Base-by-base conservation (phyloP, 1,284 basidiomycete genomes). In the Macrocystidia cucumis region DNA sequence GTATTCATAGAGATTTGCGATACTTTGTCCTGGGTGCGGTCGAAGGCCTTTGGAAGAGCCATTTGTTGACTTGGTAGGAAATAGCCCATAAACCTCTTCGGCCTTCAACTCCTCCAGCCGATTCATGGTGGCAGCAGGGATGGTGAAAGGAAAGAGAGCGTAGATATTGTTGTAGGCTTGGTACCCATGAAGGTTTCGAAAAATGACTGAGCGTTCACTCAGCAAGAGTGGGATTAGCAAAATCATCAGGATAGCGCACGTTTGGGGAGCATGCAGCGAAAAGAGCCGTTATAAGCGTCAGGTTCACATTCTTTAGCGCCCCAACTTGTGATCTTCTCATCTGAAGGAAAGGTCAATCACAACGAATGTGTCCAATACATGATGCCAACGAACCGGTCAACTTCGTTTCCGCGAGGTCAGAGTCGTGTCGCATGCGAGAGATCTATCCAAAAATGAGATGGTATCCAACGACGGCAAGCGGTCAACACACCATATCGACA, bases 91-190 rank as follows among this genome's bases (percentile, higher is more conserved):
- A n/a, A n/a, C n/a, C n/a, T n/a, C n/a, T n/a, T n/a, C n/a, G n/a
- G n/a, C n/a, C n/a, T n/a, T n/a, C n/a, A n/a, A n/a, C n/a, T n/a
- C n/a, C n/a, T n/a, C n/a, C n/a, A n/a, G n/a, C n/a, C n/a, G n/a
- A n/a, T n/a, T n/a, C n/a, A n/a, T n/a, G n/a, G n/a, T n/a, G n/a
- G n/a, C n/a, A 7, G 8, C 4, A 4, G 42, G 45, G n/a, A 35
- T 34, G 12, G 17, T 34, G 18, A 49, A 36, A 20, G 46, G 44
- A 31, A 47, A 49, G 12, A 43, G 39, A 18, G 34, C 39, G 34
- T 46, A 46, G 9, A 39, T 29, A 31, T 40, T 47, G 34, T 47
- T 38, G 26, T 46, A 46, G 2, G 27, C 25, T 24, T 40, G 47
- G n/a, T 43, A 20, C 3, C 28, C 37, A 25, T 44, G 43, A 16